Percentiles rank a stretch among this genome's conserved stretches.
phyloP scores from a whole-genome alignment of 148 eudicot species.

The Vaccinium myrtillus region DNA sequence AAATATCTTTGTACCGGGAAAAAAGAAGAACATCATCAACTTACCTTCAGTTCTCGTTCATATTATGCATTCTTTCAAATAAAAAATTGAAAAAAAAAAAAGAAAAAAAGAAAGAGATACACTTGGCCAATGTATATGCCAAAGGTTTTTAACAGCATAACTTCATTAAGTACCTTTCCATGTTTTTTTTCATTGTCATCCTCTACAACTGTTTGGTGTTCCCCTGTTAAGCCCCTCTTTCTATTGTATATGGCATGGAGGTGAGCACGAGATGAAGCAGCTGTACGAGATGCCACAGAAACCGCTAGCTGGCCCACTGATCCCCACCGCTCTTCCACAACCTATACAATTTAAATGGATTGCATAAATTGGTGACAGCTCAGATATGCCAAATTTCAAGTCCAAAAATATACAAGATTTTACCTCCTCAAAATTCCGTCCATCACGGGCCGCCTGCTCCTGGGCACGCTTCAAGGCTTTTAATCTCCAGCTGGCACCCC shows the following conservation, averaged over 20 bases:
- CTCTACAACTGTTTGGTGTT: conserved; percentile 30
- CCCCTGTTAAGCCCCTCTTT: conserved; percentile 47
- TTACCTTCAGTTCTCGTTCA: background rate
- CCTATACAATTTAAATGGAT: conserved; percentile 41
- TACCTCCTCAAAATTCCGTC: conserved; percentile 71
- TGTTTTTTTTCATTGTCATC: conserved; percentile 34
- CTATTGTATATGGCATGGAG: conserved; percentile 72
- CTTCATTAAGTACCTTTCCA: conserved; percentile 42
- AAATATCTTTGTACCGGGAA: background rate
- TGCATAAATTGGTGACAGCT: background rate
- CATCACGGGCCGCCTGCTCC: conserved; percentile 94
- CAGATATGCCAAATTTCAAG: conserved; percentile 3
- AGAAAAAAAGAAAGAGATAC: background rate
- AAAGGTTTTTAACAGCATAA: background rate
- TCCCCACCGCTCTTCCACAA: conserved; percentile 93
- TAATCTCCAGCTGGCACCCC: conserved; percentile 98
- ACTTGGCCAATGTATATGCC: background rate
- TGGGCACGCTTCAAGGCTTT: conserved; percentile 91
- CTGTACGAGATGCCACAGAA: conserved; percentile 69
- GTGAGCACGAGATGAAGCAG: conserved; percentile 94
- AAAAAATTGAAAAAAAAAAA: background rate
- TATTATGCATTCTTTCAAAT: too few relatives aligned
- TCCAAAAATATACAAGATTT: conserved; percentile 4
- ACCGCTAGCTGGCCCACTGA: conserved; percentile 84
- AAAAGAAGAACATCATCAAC: background rate